Percentiles rank a stretch among this genome's conserved stretches.
Conservation (phyloP, 2,329 filamentous ascomycete species). For the Nemania sp. region DNA sequence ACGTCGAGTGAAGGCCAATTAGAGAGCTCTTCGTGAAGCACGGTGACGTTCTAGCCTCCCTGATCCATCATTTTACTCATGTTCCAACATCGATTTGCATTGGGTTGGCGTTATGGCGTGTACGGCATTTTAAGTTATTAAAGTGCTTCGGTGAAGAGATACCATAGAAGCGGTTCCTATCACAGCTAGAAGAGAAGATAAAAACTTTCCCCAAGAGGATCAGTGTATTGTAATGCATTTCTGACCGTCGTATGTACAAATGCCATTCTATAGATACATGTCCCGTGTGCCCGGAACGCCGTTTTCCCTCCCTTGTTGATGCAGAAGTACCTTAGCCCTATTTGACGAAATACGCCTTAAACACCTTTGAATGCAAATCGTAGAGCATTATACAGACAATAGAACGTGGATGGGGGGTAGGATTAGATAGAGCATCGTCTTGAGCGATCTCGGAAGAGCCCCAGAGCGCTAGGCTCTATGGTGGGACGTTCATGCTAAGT, state of each 20-base stretch:
- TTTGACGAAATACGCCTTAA: slow-evolving; percentile 39
- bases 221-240: slow-evolving; percentile 28
- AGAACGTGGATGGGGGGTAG: slow-evolving; percentile 32
- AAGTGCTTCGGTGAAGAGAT: slow-evolving; percentile 20
- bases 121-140: slow-evolving; percentile 22
- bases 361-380: slow-evolving; percentile 47
- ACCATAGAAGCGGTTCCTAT: slow-evolving; percentile 19
- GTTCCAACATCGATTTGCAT: slow-evolving; percentile 32
- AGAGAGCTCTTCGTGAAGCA: not conserved
- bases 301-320: slow-evolving; percentile 41
- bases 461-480: not conserved
- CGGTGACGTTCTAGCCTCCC: not conserved
- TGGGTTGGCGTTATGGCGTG: slow-evolving; percentile 40
- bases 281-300: slow-evolving; percentile 39
- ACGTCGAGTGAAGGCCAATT: not conserved
- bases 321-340: slow-evolving; percentile 42
- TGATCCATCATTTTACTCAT: not conserved
- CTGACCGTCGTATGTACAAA: slow-evolving; percentile 43
- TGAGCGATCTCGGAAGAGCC: not conserved
- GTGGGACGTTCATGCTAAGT: slow-evolving; percentile 1
- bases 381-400: slow-evolving; percentile 45
- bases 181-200: not conserved
- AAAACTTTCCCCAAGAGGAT: not conserved
- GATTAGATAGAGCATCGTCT: slow-evolving; percentile 5
- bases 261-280: slow-evolving; percentile 42